Evolutionary conservation across 2,329 filamentous ascomycete species (phyloP).

Genomic region (Diaporthe ampelina): DNA sequence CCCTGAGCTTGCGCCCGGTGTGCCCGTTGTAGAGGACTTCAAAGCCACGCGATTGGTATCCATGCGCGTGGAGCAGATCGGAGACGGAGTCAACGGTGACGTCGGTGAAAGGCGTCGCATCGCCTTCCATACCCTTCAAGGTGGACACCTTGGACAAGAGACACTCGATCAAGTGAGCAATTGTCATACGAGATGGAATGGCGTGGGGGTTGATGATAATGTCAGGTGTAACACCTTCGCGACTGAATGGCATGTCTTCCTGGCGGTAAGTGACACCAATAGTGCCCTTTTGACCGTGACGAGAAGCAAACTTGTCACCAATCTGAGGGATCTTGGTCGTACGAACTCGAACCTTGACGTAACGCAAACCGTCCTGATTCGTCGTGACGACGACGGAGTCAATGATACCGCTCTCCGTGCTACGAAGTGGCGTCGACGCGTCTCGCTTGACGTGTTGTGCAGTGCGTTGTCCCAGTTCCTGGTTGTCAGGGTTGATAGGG

Average conservation of each 20-base stretch:
- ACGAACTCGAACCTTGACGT: slow-evolving; percentile 96
- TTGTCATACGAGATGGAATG: slow-evolving; percentile 99
- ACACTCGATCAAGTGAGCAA: slow-evolving; percentile 99
- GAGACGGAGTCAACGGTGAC: slow-evolving; percentile 97
- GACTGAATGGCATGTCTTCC: slow-evolving; percentile 98
- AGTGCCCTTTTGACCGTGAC: slow-evolving; percentile 98
- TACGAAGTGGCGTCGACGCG: slow-evolving; percentile 93
- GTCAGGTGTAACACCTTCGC: slow-evolving; percentile 92
- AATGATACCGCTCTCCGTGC: slow-evolving; percentile 96
- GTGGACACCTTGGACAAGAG: slow-evolving; percentile 96
- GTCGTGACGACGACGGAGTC: slow-evolving; percentile 95
- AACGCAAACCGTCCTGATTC: slow-evolving; percentile 92
- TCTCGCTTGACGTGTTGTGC: slow-evolving; percentile 93
- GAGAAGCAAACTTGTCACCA: slow-evolving; percentile 98
- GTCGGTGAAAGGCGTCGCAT: slow-evolving; percentile 97
- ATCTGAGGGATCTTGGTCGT: slow-evolving; percentile 99
- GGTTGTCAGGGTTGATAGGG: slow-evolving; percentile 90
- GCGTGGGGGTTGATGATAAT: slow-evolving; percentile 99
- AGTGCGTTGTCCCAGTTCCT: slow-evolving; percentile 93
- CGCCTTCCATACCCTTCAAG: slow-evolving; percentile 93
- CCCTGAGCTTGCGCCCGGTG: slow-evolving; percentile 91
- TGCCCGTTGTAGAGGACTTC: slow-evolving; percentile 99
- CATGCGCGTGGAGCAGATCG: slow-evolving; percentile 85
- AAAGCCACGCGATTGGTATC: slow-evolving; percentile 97
- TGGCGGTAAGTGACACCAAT: slow-evolving; percentile 98